Conservation (phyloP, 495 filamentous ascomycete genomes). For the Tuber calosporum region DNA sequence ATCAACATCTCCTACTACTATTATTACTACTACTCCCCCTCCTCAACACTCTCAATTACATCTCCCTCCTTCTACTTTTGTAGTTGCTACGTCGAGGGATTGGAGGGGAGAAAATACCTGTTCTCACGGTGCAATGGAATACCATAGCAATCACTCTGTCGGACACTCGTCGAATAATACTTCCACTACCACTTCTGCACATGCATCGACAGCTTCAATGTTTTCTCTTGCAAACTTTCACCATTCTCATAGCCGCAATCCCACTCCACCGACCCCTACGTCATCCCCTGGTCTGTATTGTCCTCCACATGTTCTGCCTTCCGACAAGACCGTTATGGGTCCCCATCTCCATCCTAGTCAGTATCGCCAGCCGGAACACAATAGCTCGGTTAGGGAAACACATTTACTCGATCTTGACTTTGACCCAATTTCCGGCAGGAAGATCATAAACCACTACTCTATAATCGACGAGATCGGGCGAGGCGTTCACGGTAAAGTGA, state of each 20-base stretch:
- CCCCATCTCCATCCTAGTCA: conserved; percentile 37
- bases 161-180: conserved; percentile 31
- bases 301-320: conserved; percentile 33
- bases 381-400: conserved; percentile 47
- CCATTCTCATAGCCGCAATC: conserved; percentile 31
- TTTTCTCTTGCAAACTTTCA: conserved; percentile 35
- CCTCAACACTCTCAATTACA: conserved; percentile 7
- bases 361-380: conserved; percentile 30
- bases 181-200: conserved; percentile 37
- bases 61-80: conserved; percentile 15
- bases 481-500: conserved; percentile 94
- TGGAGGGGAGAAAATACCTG: conserved; percentile 21
- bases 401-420: conserved; percentile 83
- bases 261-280: conserved; percentile 38
- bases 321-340: conserved; percentile 23
- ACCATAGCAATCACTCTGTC: conserved; percentile 1
- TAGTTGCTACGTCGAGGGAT: conserved; percentile 17
- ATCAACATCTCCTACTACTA: too few relatives aligned
- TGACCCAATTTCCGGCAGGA: conserved; percentile 78
- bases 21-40: neutral
- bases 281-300: conserved; percentile 38
- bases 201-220: conserved; percentile 38
- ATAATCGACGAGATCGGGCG: conserved; percentile 92
- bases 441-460: conserved; percentile 94
- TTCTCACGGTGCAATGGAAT: conserved; percentile 27